A percentile compares a stretch with the other conserved stretches of the same genome.
Evolutionary conservation across 1,139 yeast genomes (phyloP).

Genomic region (Protomyces arabidopsidicola): DNA sequence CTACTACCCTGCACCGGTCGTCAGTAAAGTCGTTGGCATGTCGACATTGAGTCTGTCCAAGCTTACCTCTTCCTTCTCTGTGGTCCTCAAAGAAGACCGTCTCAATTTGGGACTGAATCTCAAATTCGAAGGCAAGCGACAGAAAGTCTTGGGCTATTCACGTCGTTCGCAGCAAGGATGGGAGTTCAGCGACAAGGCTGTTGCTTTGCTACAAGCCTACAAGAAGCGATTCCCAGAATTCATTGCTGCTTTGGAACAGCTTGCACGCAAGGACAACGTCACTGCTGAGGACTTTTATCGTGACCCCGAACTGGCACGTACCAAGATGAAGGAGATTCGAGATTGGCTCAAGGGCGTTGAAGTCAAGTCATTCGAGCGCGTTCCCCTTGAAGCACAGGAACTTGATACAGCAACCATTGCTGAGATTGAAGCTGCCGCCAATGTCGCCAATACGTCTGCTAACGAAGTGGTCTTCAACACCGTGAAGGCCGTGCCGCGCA

Average conservation of each 20-base stretch:
- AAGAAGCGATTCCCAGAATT: conserved; percentile 57
- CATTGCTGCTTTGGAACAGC: conserved; percentile 45
- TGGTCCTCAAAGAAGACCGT: conserved; percentile 49
- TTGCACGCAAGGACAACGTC: conserved; percentile 29
- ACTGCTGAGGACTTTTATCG: conserved; percentile 40
- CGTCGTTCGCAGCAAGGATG: conserved; percentile 64
- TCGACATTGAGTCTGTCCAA: conserved; percentile 66
- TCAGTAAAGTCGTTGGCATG: conserved; percentile 55
- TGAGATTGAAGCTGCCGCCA: conserved; percentile 64
- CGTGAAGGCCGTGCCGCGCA: conserved; percentile 77
- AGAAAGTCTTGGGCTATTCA: conserved; percentile 84
- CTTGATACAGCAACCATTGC: conserved; percentile 62
- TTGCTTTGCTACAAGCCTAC: conserved; percentile 61
- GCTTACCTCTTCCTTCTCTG: conserved; percentile 68
- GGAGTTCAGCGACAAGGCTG: conserved; percentile 78
- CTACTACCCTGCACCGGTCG: conserved; percentile 66
- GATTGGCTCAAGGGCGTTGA: conserved; percentile 56
- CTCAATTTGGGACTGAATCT: conserved; percentile 79
- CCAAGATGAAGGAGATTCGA: conserved; percentile 29
- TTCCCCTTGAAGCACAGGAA: conserved; percentile 73
- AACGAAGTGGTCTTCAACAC: conserved; percentile 50
- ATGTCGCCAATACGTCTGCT: conserved; percentile 47
- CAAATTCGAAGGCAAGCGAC: conserved; percentile 72
- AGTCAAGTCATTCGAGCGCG: conserved; percentile 51
- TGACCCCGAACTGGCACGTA: conserved; percentile 2